phyloP scores from a whole-genome alignment of 2,329 filamentous ascomycete species.

The Colletotrichum phormii region DNA sequence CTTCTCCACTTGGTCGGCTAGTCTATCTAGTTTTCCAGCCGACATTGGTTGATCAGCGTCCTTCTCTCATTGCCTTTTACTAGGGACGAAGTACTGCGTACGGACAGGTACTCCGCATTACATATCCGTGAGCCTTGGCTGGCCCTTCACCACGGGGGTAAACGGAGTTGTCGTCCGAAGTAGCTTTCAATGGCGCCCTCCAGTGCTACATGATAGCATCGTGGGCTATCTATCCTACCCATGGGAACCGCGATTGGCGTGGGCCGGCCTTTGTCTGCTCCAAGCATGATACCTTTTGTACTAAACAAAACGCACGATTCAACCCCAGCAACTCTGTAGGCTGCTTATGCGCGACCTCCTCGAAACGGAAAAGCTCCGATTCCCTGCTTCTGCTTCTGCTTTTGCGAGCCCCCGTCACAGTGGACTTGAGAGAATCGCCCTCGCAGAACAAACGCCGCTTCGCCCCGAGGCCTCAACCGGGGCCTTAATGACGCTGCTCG shows the following conservation, averaged over 20 bases:
- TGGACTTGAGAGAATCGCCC: too few species aligned
- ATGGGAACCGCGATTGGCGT: background rate
- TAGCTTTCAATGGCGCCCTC: background rate
- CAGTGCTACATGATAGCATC: background rate
- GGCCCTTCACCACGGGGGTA: background rate
- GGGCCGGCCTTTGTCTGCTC: background rate
- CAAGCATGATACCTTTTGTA: background rate
- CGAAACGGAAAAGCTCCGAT: conserved; percentile 16
- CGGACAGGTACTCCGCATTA: background rate
- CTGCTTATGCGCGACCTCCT: conserved; percentile 27
- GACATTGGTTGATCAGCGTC: background rate
- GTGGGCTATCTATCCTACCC: background rate
- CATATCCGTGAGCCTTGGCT: background rate
- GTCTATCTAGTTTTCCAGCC: background rate
- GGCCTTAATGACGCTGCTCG: background rate
- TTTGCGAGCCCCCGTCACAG: background rate
- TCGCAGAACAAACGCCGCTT: background rate
- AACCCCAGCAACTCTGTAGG: conserved; percentile 23
- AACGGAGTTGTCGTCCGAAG: background rate
- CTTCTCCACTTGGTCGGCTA: background rate
- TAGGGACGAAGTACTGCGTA: background rate
- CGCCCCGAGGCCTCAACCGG: background rate
- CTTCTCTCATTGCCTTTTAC: background rate
- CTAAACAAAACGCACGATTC: too few species aligned
- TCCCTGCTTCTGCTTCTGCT: conserved; percentile 11